phyloP scores from a whole-genome alignment of 148 eudicot species.

The Polygonum maritimum region DNA sequence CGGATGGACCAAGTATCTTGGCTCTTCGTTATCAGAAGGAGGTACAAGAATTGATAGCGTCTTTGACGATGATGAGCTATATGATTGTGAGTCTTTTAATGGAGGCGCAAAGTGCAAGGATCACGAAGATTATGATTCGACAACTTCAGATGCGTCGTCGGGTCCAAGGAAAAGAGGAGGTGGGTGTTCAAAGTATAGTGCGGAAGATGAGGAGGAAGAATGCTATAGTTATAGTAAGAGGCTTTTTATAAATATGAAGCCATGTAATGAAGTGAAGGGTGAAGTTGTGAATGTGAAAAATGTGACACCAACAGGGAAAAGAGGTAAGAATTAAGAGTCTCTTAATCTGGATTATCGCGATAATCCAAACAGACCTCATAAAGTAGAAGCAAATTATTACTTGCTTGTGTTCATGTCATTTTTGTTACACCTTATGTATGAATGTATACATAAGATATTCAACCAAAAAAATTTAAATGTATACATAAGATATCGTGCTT shows the following conservation, averaged over 20 bases:
- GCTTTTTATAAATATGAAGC: slow-evolving; percentile 11
- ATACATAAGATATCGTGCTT: too few relatives aligned
- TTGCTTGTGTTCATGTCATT: too few relatives aligned
- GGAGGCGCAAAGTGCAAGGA: background rate
- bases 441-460: too few relatives aligned
- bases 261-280: slow-evolving; percentile 7
- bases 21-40: slow-evolving; percentile 20
- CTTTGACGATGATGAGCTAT: slow-evolving; percentile 2
- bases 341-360: too few relatives aligned
- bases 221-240: background rate
- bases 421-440: too few relatives aligned
- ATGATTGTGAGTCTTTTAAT: too few relatives aligned
- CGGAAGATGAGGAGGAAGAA: background rate
- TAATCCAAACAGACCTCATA: too few relatives aligned
- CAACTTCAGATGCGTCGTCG: slow-evolving; percentile 68
- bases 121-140: slow-evolving; percentile 40
- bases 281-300: slow-evolving; percentile 10
- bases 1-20: slow-evolving; percentile 81
- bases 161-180: slow-evolving; percentile 30
- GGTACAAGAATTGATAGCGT: slow-evolving; percentile 4
- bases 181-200: background rate
- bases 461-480: too few relatives aligned
- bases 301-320: slow-evolving; percentile 13
- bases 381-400: too few relatives aligned
- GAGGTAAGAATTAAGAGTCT: slow-evolving; percentile 24